Evolutionary conservation across 495 filamentous ascomycete species (phyloP), one percentile per base, ranked within the genome.

Genomic region (Penicillium roqueforti): DNA sequence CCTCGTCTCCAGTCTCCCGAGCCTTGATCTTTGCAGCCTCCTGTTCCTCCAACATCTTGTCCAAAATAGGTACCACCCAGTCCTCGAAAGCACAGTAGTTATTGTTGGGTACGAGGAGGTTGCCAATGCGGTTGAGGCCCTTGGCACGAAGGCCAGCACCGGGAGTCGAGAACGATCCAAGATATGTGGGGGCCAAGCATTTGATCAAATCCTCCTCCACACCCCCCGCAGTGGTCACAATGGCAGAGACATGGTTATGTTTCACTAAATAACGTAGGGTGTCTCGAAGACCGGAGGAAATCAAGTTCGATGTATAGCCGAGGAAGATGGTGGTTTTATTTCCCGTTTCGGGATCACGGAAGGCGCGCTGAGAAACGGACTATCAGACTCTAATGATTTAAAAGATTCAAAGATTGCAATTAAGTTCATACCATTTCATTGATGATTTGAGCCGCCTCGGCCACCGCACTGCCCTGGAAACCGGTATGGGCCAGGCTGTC

Each of bases 141-240:
- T 89, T 85, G 18, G 80, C 75, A 14, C 93, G 86, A 2, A 97
- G 80, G 14, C 80, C 79, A 19, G 87, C 83, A 3, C 93, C 95
- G 0, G 78, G 68, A 0, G 87, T 83, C 43, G 73, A 76, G 75
- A 97, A 97, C 8, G 86, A 83, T 28, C 89, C 92, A 58, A 97
- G 82, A 66, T 97, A 97, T 9, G 95, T 99, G 18, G 88, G 86
- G 4, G 84, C 93, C 1, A 97, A 83, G 59, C 95, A 97, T 73
- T 99, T 99, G 77, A 97, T 97, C 40, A 99, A 79, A 66, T 97
- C 93, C 68, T 99, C 93, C 69, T 99, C 93, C 29, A 99, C 81
- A 4, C 92, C 95, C n/a, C 93, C 93, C 0, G 95, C 93, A 3
- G 93, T 95, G 14, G 92, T 95, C 52, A 99, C 95, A 57, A 97